Conservation (phyloP, 1,139 yeast species). For the Hyphopichia pseudoburtonii region DNA sequence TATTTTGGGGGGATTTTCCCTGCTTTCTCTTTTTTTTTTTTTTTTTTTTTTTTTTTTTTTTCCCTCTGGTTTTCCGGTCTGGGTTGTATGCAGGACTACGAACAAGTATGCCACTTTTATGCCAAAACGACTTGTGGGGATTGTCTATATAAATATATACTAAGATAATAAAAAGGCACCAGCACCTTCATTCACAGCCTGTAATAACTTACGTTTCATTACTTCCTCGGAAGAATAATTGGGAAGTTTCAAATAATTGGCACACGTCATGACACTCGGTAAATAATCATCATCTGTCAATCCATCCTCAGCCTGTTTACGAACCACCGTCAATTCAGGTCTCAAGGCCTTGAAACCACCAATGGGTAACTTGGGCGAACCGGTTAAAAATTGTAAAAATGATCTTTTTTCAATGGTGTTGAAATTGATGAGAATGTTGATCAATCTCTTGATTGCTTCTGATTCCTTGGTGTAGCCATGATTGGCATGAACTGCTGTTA, state of each 20-base stretch:
- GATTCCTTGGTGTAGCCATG: constrained; percentile 87
- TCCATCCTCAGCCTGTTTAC: constrained; percentile 72
- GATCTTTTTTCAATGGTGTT: constrained; percentile 55
- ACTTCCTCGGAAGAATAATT: constrained; percentile 65
- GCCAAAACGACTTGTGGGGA: too few relatives aligned
- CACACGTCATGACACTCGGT: constrained; percentile 99
- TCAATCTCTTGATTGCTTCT: constrained; percentile 55
- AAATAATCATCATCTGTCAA: constrained; percentile 75
- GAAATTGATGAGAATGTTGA: constrained; percentile 61
- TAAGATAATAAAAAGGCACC: constrained; percentile 82
- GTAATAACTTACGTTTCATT: constrained; percentile 56
- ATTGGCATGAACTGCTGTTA: constrained; percentile 71
- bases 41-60: too few relatives aligned
- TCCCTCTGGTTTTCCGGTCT: too few relatives aligned
- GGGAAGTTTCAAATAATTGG: constrained; percentile 88
- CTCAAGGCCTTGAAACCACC: constrained; percentile 87
- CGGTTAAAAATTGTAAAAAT: constrained; percentile 87
- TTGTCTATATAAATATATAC: background rate
- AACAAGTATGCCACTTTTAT: too few relatives aligned
- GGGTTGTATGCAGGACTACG: too few relatives aligned
- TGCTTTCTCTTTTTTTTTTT: too few relatives aligned
- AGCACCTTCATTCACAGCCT: constrained; percentile 85
- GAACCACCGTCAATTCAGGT: constrained; percentile 86
- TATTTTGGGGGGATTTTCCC: too few relatives aligned
- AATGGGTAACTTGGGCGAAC: constrained; percentile 88